These are phyloP conservation scores for Straminergon stramineum DNA, from an alignment of 225 moss, liverwort and hornwort genomes.

Conservation along the genomic window DNA sequence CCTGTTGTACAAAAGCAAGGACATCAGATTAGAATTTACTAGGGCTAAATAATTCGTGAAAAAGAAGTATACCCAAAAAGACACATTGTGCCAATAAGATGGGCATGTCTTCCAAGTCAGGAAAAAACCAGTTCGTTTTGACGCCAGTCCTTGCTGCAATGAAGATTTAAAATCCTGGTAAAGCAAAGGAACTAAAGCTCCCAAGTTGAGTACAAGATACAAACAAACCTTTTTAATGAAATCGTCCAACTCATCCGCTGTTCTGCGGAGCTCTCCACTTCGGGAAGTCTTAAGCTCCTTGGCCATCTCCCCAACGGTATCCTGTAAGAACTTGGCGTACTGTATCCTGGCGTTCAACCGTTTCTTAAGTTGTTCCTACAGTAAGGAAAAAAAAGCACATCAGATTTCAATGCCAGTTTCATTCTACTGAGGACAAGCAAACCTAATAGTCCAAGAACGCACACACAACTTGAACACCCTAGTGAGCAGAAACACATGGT, in stretches of 20 bases:
- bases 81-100: neutral
- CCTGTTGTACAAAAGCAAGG: conserved; percentile 28
- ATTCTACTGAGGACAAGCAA: neutral
- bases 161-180: neutral
- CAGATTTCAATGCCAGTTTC: neutral
- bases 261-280: conserved; percentile 86
- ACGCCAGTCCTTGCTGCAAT: neutral
- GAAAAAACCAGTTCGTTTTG: neutral
- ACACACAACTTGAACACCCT: neutral
- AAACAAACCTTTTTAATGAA: conserved; percentile 78
- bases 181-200: neutral
- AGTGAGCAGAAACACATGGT: neutral
- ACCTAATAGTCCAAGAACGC: neutral
- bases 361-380: conserved; percentile 87
- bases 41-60: neutral
- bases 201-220: neutral
- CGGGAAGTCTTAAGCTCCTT: conserved; percentile 84
- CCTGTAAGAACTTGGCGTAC: conserved; percentile 96
- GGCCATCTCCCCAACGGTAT: conserved; percentile 98
- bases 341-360: conserved; percentile 93
- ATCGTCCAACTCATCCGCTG: conserved; percentile 79
- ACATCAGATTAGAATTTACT: neutral
- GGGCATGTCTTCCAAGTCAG: neutral
- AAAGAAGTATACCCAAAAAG: neutral
- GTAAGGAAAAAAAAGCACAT: neutral